phyloP scores from a whole-genome alignment of 164 flowering plant genomes.

The Umbellularia californica region DNA sequence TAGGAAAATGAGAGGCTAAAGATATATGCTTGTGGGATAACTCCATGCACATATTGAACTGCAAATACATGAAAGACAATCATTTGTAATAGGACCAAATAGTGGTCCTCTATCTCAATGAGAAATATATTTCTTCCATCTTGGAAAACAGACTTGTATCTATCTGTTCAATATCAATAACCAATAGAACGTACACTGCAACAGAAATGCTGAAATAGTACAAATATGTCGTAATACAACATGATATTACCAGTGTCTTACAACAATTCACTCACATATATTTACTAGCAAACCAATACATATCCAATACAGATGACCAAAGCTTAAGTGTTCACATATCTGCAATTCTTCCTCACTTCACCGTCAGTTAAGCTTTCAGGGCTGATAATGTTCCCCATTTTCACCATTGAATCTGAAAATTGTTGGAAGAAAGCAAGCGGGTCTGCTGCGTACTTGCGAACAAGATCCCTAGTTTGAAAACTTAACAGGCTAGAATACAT shows the following conservation, averaged over 20 bases:
- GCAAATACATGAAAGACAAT: too few relatives aligned
- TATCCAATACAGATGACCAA: background rate
- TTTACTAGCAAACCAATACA: background rate
- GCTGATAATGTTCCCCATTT: slow-evolving; percentile 76
- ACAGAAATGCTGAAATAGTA: too few relatives aligned
- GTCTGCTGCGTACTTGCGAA: slow-evolving; percentile 60
- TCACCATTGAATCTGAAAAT: slow-evolving; percentile 89
- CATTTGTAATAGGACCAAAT: too few relatives aligned
- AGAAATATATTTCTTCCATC: too few relatives aligned
- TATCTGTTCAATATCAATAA: too few relatives aligned
- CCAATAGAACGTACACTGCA: too few relatives aligned
- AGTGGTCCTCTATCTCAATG: too few relatives aligned
- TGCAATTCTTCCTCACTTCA: slow-evolving; percentile 81
- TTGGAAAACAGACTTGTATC: too few relatives aligned
- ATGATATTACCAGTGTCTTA: background rate
- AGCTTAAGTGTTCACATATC: slow-evolving; percentile 60
- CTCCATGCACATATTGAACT: too few relatives aligned
- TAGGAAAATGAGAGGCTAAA: too few relatives aligned
- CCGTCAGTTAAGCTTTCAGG: slow-evolving; percentile 52
- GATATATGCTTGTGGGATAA: too few relatives aligned
- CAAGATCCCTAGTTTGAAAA: slow-evolving; percentile 54
- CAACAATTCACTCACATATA: background rate
- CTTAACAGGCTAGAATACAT: slow-evolving; percentile 64
- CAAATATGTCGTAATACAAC: too few relatives aligned
- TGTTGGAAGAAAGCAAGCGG: slow-evolving; percentile 68